Conservation (phyloP, 257 asterid species). For the Echium plantagineum region DNA sequence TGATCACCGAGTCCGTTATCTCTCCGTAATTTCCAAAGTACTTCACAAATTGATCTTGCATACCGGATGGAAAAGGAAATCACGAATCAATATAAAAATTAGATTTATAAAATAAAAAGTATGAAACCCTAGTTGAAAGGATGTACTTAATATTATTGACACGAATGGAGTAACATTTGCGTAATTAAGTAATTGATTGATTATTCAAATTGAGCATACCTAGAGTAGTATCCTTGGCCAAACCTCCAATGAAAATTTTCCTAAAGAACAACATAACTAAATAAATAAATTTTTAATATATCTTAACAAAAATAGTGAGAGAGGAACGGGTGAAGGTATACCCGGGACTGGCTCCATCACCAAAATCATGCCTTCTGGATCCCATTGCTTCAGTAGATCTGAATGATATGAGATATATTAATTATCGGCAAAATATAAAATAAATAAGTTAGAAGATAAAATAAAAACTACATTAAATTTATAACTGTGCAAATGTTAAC, state of each 20-base stretch:
- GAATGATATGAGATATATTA: too few species aligned
- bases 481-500: too few species aligned
- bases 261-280: constrained; percentile 21
- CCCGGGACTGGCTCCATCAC: constrained; percentile 98
- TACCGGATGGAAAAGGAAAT: neutral
- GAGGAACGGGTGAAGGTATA: constrained; percentile 16
- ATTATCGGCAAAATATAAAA: too few species aligned
- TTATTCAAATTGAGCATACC: constrained; percentile 30
- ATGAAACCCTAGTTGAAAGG: too few species aligned
- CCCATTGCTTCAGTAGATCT: constrained; percentile 28
- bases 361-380: constrained; percentile 67
- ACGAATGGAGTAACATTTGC: too few species aligned
- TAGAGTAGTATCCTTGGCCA: constrained; percentile 70
- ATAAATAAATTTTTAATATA: neutral
- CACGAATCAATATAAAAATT: neutral
- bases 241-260: constrained; percentile 87
- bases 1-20: constrained; percentile 50
- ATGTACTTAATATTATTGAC: too few species aligned
- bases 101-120: too few species aligned
- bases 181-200: too few species aligned
- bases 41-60: constrained; percentile 30
- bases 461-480: too few species aligned
- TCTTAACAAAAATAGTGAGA: too few species aligned
- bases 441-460: too few species aligned
- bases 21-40: constrained; percentile 51